These are phyloP conservation scores for Liquidambar formosana DNA, from an alignment of 164 flowering plant genomes.

Conservation along the genomic window DNA sequence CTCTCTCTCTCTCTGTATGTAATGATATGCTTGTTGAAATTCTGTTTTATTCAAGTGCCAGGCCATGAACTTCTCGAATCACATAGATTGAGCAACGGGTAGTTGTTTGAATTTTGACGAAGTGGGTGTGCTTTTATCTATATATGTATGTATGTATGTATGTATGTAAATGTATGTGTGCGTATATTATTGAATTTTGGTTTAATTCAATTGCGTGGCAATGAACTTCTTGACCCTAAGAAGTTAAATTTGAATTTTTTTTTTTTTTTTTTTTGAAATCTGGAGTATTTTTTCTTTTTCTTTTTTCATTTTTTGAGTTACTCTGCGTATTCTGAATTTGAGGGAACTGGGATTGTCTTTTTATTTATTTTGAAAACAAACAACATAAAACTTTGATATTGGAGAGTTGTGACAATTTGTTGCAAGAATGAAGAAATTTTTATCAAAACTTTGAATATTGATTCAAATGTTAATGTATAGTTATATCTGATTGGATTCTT, in stretches of 20 bases:
- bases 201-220: not conserved
- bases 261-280: not conserved
- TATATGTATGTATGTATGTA: not conserved
- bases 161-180: no score
- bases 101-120: not conserved
- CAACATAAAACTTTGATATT: not conserved
- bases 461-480: not conserved
- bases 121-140: not conserved
- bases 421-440: not conserved
- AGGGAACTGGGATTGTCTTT: not conserved
- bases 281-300: no score
- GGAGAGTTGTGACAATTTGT: not conserved
- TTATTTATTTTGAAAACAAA: not conserved
- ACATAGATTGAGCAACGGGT: not conserved
- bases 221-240: no score
- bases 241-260: no score
- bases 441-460: not conserved
- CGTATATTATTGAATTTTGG: not conserved
- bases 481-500: not conserved
- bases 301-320: not conserved
- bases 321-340: not conserved
- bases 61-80: not conserved
- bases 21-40: not conserved
- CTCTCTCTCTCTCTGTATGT: not conserved
- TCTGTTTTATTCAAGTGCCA: not conserved